phyloP scores from a whole-genome alignment of 2,329 filamentous ascomycete genomes.

The Botrytis cinerea region DNA sequence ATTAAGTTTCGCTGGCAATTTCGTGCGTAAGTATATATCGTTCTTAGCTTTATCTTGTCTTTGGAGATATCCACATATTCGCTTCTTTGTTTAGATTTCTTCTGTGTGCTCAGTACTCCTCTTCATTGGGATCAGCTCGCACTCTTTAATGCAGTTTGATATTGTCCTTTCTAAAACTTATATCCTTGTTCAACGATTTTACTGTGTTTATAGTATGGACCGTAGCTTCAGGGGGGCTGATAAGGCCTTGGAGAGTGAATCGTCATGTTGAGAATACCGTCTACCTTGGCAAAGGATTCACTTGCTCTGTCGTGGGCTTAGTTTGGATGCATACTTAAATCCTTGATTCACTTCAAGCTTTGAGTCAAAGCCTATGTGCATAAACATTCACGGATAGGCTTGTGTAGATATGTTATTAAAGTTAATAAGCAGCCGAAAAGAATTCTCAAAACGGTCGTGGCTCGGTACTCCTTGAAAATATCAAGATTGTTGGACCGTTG shows the following conservation, averaged over 20 bases:
- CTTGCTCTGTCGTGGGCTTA: background rate
- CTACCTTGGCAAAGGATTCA: background rate
- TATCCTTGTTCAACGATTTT: no score
- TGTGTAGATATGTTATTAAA: background rate
- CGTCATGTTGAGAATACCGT: background rate
- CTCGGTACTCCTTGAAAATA: background rate
- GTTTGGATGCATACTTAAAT: background rate
- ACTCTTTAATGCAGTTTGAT: background rate
- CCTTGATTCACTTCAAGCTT: background rate
- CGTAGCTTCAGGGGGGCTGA: background rate
- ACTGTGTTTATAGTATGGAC: background rate
- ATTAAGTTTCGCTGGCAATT: background rate
- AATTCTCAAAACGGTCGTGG: background rate
- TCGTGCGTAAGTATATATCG: background rate
- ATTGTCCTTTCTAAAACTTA: background rate
- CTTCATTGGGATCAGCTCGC: no score
- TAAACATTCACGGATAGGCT: no score
- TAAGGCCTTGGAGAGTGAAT: background rate
- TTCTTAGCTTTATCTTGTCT: background rate
- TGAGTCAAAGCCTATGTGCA: background rate
- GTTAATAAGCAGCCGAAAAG: background rate
- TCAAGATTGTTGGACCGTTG: background rate
- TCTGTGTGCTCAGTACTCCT: no score
- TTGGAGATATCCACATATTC: background rate
- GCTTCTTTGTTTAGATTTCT: fast-evolving